Percentiles rank a stretch among this genome's conserved stretches.
Evolutionary conservation across 73 alveolate species (phyloP).

Genomic region (Paramecium octaurelia): DNA sequence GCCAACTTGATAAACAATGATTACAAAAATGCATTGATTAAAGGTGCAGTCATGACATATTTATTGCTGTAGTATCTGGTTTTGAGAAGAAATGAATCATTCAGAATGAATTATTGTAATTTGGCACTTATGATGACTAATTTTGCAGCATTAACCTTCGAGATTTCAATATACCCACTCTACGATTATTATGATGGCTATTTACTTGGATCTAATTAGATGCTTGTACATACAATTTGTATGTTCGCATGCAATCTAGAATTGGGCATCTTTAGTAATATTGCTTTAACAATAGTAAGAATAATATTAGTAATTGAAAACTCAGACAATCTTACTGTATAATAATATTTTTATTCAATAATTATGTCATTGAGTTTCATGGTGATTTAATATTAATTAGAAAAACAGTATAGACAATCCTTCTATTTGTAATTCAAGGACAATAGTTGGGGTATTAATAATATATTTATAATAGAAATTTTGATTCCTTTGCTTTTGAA

Average conservation of each 20-base stretch:
- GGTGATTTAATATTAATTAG: neutral
- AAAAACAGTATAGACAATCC: neutral
- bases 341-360: neutral
- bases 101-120: neutral
- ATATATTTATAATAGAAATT: neutral
- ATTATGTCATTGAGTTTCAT: neutral
- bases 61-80: neutral
- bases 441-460: neutral
- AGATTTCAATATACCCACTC: neutral
- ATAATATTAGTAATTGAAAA: neutral
- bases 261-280: neutral
- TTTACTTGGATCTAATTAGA: neutral
- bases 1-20: neutral
- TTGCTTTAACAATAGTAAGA: neutral
- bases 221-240: neutral
- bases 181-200: neutral
- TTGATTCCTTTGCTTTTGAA: neutral
- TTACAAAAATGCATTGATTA: neutral
- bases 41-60: neutral
- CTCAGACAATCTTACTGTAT: neutral
- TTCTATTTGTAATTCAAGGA: neutral
- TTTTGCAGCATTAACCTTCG: neutral
- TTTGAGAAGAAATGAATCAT: neutral
- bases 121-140: neutral
- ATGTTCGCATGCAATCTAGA: neutral